A percentile compares a stretch with the other conserved stretches of the same genome.
phyloP scores from a whole-genome alignment of 2,329 filamentous ascomycete species.

The Neodidymelliopsis sp. region DNA sequence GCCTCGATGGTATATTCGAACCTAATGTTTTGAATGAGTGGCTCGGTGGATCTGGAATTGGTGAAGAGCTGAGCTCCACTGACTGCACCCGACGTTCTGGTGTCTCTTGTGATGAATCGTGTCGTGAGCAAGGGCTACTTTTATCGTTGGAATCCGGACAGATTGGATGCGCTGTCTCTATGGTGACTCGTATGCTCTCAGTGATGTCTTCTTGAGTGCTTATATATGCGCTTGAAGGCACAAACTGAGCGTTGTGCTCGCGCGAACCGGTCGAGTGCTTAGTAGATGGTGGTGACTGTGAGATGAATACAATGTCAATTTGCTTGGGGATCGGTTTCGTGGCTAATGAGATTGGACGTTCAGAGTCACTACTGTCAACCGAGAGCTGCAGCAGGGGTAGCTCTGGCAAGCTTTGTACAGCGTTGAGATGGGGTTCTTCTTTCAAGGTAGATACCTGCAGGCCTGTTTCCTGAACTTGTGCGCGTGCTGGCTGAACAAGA shows the following conservation, averaged over 20 bases:
- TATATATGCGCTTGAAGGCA: conserved; percentile 21
- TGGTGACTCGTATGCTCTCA: conserved; percentile 25
- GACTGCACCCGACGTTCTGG: conserved; percentile 21
- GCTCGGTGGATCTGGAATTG: conserved; percentile 31
- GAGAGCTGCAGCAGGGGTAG: neutral
- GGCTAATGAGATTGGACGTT: neutral
- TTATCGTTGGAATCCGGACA: neutral
- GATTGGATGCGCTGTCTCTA: conserved; percentile 18
- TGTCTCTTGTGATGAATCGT: conserved; percentile 45
- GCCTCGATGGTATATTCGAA: conserved; percentile 31
- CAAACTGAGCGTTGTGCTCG: conserved; percentile 38
- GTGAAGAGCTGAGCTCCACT: conserved; percentile 25
- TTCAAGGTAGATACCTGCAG: too few relatives aligned
- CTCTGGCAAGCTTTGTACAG: too few relatives aligned
- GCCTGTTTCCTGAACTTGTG: too few relatives aligned
- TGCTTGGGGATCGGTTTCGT: neutral
- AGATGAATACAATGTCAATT: neutral
- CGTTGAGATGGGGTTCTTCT: too few relatives aligned
- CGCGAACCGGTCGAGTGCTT: conserved; percentile 11
- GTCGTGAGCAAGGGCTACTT: conserved; percentile 29
- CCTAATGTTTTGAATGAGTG: conserved; percentile 29
- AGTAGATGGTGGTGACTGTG: conserved; percentile 4
- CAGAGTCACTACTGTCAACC: neutral
- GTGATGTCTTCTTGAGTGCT: conserved; percentile 29
- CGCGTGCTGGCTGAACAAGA: too few relatives aligned